Percentiles rank a stretch among this genome's conserved stretches.
Conservation (phyloP, 2,329 filamentous ascomycete species). For the Curvularia sp. region DNA sequence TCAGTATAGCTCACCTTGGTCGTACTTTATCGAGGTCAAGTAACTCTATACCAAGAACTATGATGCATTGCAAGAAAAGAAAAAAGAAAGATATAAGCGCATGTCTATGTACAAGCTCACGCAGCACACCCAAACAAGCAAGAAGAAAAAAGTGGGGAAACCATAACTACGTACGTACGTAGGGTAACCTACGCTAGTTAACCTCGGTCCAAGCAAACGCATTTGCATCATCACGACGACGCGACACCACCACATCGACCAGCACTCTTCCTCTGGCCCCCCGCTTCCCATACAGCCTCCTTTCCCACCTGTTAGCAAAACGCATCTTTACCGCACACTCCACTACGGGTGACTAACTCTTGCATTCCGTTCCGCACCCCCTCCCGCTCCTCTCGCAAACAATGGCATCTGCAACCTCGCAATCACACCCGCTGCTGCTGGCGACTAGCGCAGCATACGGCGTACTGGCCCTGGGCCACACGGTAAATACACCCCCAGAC, state of each 20-base stretch:
- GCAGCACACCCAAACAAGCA: constrained; percentile 3
- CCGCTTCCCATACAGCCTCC: background rate
- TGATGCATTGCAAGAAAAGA: background rate
- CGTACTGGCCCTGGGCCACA: constrained; percentile 46
- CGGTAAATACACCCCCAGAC: constrained; percentile 25
- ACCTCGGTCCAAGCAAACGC: constrained; percentile 11
- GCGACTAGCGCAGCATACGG: constrained; percentile 37
- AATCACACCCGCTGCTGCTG: constrained; percentile 41
- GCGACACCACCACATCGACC: background rate
- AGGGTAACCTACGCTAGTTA: background rate
- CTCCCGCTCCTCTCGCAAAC: background rate
- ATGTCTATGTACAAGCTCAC: background rate
- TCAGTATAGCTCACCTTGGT: background rate
- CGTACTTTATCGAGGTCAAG: background rate
- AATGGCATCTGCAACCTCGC: constrained; percentile 29
- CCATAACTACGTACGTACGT: background rate
- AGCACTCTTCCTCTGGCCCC: background rate
- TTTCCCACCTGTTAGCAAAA: background rate
- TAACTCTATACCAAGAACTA: background rate
- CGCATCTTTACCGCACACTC: background rate
- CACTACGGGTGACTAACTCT: too few species aligned
- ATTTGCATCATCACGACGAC: constrained; percentile 10
- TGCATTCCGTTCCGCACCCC: too few species aligned
- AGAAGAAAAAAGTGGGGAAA: constrained; percentile 20
- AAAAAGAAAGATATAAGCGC: background rate